These are phyloP conservation scores for Penicillium vulpinum DNA, from an alignment of 2,329 filamentous ascomycete species.

Conservation along the genomic window DNA sequence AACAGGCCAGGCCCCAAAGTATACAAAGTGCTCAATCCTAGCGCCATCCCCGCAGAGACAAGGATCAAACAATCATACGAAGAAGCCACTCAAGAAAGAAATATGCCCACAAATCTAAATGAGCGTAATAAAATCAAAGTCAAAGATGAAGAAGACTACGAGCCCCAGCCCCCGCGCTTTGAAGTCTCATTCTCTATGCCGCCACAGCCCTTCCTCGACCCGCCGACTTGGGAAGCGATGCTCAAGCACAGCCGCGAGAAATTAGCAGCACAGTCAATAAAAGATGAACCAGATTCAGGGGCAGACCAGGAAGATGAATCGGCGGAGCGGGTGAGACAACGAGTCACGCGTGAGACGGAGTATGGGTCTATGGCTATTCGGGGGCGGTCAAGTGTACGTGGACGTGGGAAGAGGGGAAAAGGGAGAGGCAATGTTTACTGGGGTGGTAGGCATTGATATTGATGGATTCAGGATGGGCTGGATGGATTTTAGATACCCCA, in stretches of 20 bases:
- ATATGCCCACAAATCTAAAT: background rate
- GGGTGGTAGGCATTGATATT: constrained; percentile 8
- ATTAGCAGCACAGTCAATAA: constrained; percentile 4
- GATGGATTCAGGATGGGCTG: background rate
- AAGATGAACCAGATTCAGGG: background rate
- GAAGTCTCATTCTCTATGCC: constrained; percentile 36
- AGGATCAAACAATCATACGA: constrained; percentile 14
- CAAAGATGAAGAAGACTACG: background rate
- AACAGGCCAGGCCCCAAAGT: background rate
- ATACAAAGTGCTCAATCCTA: constrained; percentile 25
- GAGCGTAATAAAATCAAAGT: background rate
- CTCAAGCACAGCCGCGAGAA: constrained; percentile 20
- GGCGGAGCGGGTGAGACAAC: constrained; percentile 19
- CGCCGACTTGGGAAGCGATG: constrained; percentile 34
- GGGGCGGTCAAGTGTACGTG: constrained; percentile 25
- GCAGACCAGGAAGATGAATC: constrained; percentile 6
- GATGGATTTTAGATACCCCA: background rate
- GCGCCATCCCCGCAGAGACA: constrained; percentile 22
- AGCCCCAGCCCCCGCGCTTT: constrained; percentile 13
- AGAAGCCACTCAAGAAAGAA: background rate
- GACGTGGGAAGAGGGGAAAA: constrained; percentile 19
- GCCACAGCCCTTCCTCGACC: constrained; percentile 44
- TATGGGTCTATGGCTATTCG: constrained; percentile 38
- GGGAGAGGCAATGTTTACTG: constrained; percentile 15
- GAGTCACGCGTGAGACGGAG: constrained; percentile 28